Conservation (phyloP, 2,329 filamentous ascomycete species). For the Zalaria obscura region DNA sequence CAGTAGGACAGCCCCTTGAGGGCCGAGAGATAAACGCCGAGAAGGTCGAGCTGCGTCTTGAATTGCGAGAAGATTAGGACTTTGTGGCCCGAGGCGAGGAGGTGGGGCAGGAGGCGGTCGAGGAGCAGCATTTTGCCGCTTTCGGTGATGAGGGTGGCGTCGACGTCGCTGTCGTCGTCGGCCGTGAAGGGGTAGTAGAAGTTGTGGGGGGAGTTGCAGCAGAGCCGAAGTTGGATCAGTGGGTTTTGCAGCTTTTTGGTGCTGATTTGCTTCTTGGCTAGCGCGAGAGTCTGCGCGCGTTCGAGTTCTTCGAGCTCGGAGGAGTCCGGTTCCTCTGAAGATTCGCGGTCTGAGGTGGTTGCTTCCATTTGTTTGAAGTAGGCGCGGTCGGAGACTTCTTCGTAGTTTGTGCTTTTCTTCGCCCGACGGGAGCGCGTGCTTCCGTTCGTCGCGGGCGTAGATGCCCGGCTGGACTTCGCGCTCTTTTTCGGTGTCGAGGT, state of each 20-base stretch:
- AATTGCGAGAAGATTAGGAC: slow-evolving; percentile 96
- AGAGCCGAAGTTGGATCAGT: slow-evolving; percentile 77
- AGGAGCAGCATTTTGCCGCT: slow-evolving; percentile 95
- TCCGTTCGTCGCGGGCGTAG: slow-evolving; percentile 49
- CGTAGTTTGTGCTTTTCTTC: slow-evolving; percentile 42
- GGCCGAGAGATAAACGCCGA: slow-evolving; percentile 72
- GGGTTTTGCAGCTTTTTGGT: slow-evolving; percentile 89
- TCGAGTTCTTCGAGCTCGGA: slow-evolving; percentile 48
- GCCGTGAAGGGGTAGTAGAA: slow-evolving; percentile 84
- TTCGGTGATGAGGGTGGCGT: slow-evolving; percentile 70
- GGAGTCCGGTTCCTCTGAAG: slow-evolving; percentile 24
- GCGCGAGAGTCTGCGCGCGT: slow-evolving; percentile 52
- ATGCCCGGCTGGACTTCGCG: slow-evolving; percentile 57
- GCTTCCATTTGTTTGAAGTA: slow-evolving; percentile 68
- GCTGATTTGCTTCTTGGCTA: slow-evolving; percentile 77
- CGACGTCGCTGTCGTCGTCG: slow-evolving; percentile 42
- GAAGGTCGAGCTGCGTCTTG: slow-evolving; percentile 80
- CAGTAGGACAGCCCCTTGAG: slow-evolving; percentile 69
- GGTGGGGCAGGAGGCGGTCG: slow-evolving; percentile 64
- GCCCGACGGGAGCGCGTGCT: slow-evolving; percentile 35
- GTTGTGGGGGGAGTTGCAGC: slow-evolving; percentile 89
- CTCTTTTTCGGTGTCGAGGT: slow-evolving; percentile 50
- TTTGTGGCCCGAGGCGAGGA: slow-evolving; percentile 69
- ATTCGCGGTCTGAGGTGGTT: slow-evolving; percentile 24
- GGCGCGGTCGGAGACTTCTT: slow-evolving; percentile 64